Base-by-base conservation (phyloP, 176 grass and related monocot species). In the Tillandsia fasciculata region DNA sequence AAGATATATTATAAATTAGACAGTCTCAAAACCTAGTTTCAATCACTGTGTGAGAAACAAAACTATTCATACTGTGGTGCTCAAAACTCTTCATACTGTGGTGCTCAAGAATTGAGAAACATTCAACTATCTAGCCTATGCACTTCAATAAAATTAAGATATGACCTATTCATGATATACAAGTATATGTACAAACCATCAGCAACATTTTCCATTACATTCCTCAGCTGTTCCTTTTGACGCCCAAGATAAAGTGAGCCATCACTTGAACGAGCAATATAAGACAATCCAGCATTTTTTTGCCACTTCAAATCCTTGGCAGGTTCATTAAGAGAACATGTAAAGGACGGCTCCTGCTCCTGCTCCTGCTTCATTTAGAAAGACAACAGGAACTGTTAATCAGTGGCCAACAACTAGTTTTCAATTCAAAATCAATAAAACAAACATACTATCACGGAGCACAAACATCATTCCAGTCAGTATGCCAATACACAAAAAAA, bases 291-390 rank as follows among this genome's bases (percentile, higher is more conserved):
- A 67, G 53, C 72, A 17, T 82, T 77, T 73, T 90, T 83, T 76
- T 89, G 75, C 94, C 89, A 92, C 61, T 83, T 97, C 12, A 97
- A 87, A 68, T 92, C 86, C 79, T 92, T 92, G 51, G 87, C 17
- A 79, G 79, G 78, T 52, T 22, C 26, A 50, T 48, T 85, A 28
- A 97, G 52, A 71, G 73, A 77, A 64, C 77, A 80, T 49, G 79
- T 83, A 59, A 88, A 92, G 8, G 65, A 80, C 11, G 89, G 77
- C 8, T 90, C 78, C 8, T 77, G 66, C 13, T 90, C 78, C 8
- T 77, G 66, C 13, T 90, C 86, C 86, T 96, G 67, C 26, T 50
- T 10, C 5, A 65, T 7, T 51, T 68, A 49, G n/a, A 65, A 66
- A 76, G 63, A 12, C 27, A 14, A 64, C 26, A 22, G 12, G 3